Evolutionary conservation across 1,284 basidiomycete genomes (phyloP).

Genomic region (Schizophyllum commune): DNA sequence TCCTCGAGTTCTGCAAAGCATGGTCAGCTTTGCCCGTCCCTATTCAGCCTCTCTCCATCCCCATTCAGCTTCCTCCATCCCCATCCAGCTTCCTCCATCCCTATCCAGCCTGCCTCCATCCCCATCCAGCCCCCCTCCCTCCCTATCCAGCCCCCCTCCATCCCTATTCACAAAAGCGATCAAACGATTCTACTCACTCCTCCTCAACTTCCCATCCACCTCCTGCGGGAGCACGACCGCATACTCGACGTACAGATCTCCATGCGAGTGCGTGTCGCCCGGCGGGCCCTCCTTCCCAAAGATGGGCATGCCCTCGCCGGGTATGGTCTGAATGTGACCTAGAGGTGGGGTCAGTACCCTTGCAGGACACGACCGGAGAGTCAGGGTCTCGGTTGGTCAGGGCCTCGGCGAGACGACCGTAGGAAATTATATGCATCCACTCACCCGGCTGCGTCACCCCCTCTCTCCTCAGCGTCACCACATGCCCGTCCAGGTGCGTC

Average conservation of each 20-base stretch:
- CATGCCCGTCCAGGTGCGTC: slow-evolving; percentile 84
- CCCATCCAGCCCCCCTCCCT: too few species aligned
- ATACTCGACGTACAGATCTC: slow-evolving; percentile 89
- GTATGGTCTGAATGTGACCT: slow-evolving; percentile 81
- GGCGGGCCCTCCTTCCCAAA: slow-evolving; percentile 25
- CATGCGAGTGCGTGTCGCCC: slow-evolving; percentile 33
- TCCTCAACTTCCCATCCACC: neutral
- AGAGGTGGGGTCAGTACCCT: slow-evolving; percentile 2
- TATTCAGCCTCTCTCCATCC: neutral
- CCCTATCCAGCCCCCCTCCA: too few species aligned
- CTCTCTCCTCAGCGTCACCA: slow-evolving; percentile 61
- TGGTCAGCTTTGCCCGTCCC: slow-evolving; percentile 3
- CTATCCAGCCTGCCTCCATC: too few species aligned
- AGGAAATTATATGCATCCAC: too few species aligned
- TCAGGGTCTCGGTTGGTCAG: too few species aligned
- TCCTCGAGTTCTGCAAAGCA: slow-evolving; percentile 41
- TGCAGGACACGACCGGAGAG: too few species aligned
- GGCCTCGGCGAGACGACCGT: too few species aligned
- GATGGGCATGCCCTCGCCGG: slow-evolving; percentile 85
- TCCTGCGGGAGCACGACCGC: slow-evolving; percentile 78
- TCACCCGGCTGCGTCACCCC: slow-evolving; percentile 87
- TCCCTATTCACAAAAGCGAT: neutral
- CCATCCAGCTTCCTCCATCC: too few species aligned
- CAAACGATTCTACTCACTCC: neutral
- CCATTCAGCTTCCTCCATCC: neutral